These are phyloP conservation scores for Torulaspora microellipsoides DNA, from an alignment of 805 yeast species.

Conservation along the genomic window DNA sequence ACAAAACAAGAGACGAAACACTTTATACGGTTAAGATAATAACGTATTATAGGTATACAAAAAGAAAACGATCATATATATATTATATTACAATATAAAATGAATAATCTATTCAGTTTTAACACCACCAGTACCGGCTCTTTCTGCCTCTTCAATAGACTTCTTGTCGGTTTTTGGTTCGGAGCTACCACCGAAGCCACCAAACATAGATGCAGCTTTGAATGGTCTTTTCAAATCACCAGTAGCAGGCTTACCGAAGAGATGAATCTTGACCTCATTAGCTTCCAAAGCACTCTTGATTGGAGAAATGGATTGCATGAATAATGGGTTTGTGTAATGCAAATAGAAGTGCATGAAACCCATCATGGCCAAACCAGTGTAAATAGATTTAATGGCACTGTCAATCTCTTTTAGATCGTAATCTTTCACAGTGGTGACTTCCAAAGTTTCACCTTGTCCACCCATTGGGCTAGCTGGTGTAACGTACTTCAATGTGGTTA, in stretches of 20 bases:
- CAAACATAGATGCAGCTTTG: slow-evolving; percentile 79
- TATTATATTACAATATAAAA: background rate
- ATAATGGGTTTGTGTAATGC: slow-evolving; percentile 95
- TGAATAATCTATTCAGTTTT: slow-evolving; percentile 63
- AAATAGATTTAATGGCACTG: slow-evolving; percentile 71
- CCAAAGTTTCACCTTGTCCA: slow-evolving; percentile 67
- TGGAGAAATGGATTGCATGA: slow-evolving; percentile 90
- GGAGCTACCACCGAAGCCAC: slow-evolving; percentile 47
- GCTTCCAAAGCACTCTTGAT: slow-evolving; percentile 85
- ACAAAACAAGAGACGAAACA: too few species aligned
- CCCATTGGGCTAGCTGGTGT: slow-evolving; percentile 77
- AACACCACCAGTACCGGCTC: slow-evolving; percentile 80
- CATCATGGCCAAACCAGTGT: slow-evolving; percentile 93
- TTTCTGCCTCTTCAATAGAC: slow-evolving; percentile 78
- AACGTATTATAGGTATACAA: too few species aligned
- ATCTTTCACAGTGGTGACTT: slow-evolving; percentile 89
- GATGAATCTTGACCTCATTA: slow-evolving; percentile 85
- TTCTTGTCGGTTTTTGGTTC: slow-evolving; percentile 81
- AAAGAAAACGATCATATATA: too few species aligned
- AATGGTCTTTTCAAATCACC: slow-evolving; percentile 97
- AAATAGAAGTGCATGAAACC: slow-evolving; percentile 96
- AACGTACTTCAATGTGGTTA: slow-evolving; percentile 87
- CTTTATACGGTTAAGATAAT: too few species aligned
- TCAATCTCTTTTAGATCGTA: slow-evolving; percentile 89
- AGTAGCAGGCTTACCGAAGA: slow-evolving; percentile 73